Percentiles rank a stretch among this genome's conserved stretches.
phyloP scores from a whole-genome alignment of 345 rosid genomes.

The Kandelia obovata region DNA sequence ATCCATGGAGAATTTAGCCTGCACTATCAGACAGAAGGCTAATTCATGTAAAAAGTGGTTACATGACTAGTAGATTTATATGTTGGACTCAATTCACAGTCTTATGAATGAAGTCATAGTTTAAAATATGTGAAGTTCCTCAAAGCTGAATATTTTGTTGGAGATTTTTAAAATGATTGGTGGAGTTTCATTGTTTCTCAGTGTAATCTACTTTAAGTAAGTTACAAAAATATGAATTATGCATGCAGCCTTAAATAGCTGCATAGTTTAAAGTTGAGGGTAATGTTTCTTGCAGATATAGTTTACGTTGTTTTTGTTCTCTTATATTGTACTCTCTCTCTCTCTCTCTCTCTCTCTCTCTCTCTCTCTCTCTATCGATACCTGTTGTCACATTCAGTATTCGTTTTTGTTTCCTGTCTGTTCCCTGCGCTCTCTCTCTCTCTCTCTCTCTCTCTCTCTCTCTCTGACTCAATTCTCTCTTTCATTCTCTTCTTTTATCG shows the following conservation, averaged over 20 bases:
- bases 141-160: no score
- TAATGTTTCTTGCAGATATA: background rate
- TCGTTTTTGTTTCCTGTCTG: conserved; percentile 15
- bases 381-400: conserved; percentile 22
- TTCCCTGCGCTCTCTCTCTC: conserved; percentile 13
- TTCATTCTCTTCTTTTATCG: conserved; percentile 60
- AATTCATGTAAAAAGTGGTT: no score
- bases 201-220: background rate
- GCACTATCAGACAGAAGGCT: no score
- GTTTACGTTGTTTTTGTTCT: background rate
- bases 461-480: conserved; percentile 24
- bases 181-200: no score
- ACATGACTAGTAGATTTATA: no score
- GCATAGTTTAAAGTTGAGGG: background rate
- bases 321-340: conserved; percentile 11
- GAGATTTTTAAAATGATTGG: no score
- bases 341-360: no score
- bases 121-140: background rate
- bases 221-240: background rate
- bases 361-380: background rate
- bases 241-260: background rate
- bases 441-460: background rate
- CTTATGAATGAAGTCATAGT: background rate
- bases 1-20: no score
- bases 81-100: background rate